Evolutionary conservation across 2,329 filamentous ascomycete genomes (phyloP), one percentile per base, ranked within the genome.

Genomic region (Ramularia collo-cygni): DNA sequence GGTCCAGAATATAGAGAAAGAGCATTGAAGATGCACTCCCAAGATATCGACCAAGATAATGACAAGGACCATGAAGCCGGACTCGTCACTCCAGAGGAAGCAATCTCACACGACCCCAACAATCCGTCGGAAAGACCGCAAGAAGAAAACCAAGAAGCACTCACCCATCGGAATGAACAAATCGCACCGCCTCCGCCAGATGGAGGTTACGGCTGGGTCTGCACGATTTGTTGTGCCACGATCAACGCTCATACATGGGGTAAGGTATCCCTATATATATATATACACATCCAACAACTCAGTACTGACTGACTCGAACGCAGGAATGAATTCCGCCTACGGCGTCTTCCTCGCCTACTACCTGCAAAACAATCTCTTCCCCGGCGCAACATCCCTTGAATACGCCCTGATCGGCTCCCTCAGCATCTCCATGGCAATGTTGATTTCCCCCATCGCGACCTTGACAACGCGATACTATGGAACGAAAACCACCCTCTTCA

Each of bases 281-380:
- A 10, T 6, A 24, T 24, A 10, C 10, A 24, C n/a, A n/a, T n/a
- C n/a, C n/a, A n/a, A n/a, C n/a, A n/a, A n/a, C n/a, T n/a, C n/a
- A n/a, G n/a, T n/a, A n/a, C n/a, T n/a, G n/a, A n/a, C n/a, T n/a
- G n/a, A n/a, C n/a, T n/a, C n/a, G n/a, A n/a, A n/a, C n/a, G 21
- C 21, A 24, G 21, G 59, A 12, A 38, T 61, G 7, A 61, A 62
- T 35, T 54, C 48, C 4, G 71, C 74, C 2, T 84, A 75, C 66
- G 85, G 83, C 58, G 79, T 87, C 42, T 86, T 83, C 48, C 76
- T 90, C 10, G 81, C 86, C 12, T 75, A 87, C 54, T 92, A 90
- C 65, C 74, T 90, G 40, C 66, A 71, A 13, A 74, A 73, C 35
- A 66, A 78, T 37, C 69, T 71, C 15, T 87, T 83, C 47, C 72